Conservation (phyloP, 2,329 filamentous ascomycete species). For the Hymenoscyphus linearis region DNA sequence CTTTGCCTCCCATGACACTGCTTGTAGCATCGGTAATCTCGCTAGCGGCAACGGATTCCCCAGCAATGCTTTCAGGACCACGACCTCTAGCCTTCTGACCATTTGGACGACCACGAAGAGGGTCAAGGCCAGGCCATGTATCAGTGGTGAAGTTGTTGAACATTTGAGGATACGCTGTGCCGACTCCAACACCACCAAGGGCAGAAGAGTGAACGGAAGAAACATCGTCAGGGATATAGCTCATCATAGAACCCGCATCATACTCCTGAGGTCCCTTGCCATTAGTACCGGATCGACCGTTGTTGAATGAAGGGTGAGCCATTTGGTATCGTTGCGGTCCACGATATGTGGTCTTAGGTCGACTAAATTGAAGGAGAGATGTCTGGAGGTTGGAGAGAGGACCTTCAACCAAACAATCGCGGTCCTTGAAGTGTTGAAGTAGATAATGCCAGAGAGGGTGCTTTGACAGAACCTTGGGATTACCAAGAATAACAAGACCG, state of each 20-base stretch:
- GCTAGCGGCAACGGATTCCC: slow-evolving; percentile 87
- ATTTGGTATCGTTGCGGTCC: slow-evolving; percentile 82
- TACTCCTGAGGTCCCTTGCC: slow-evolving; percentile 31
- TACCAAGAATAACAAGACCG: slow-evolving; percentile 91
- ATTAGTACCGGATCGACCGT: slow-evolving; percentile 29
- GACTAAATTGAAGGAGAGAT: slow-evolving; percentile 89
- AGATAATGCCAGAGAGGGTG: slow-evolving; percentile 97
- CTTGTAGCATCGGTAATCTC: slow-evolving; percentile 81
- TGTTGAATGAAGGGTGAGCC: slow-evolving; percentile 53
- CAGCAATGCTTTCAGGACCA: slow-evolving; percentile 73
- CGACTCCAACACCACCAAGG: slow-evolving; percentile 76
- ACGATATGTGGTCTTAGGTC: slow-evolving; percentile 87
- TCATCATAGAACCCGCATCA: slow-evolving; percentile 83
- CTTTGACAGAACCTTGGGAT: slow-evolving; percentile 95
- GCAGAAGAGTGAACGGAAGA: slow-evolving; percentile 93
- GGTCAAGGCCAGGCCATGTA: slow-evolving; percentile 75
- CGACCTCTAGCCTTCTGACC: slow-evolving; percentile 63
- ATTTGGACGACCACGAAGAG: slow-evolving; percentile 51
- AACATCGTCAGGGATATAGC: slow-evolving; percentile 94
- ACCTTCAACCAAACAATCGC: slow-evolving; percentile 91
- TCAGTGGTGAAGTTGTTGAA: slow-evolving; percentile 89
- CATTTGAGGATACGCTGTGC: slow-evolving; percentile 83
- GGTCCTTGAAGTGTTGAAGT: slow-evolving; percentile 92
- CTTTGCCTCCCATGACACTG: slow-evolving; percentile 70
- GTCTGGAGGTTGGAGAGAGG: slow-evolving; percentile 94